Base-by-base conservation (phyloP, 2,329 filamentous ascomycete species). In the Fusarium goolgardi region DNA sequence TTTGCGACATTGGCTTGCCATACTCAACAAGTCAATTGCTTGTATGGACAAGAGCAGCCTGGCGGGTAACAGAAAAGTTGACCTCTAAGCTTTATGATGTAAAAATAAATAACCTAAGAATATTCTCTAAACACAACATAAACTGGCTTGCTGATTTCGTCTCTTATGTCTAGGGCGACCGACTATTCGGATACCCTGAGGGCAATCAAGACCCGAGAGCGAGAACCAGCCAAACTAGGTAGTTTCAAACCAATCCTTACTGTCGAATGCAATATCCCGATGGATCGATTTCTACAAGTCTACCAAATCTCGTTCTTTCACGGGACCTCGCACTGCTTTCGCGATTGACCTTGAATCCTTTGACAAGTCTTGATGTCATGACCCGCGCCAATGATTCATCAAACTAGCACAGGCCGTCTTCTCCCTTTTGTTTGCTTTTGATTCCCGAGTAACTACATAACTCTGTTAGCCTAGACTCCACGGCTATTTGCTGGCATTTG, bases 351-450 rank as follows among this genome's bases (percentile, higher is more conserved):
- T 13, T 20, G 15, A 41, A 20, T 32, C 25, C n/a, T 37, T 20
- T 35, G 25, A 55, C 35, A 47, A 46, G 59, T 49, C 40, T n/a
- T 39, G 51, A 65, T 65, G 56, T 68, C 54, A 68, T 69, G 44
- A 34, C 50, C 35, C 49, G 34, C 54, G 54, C n/a, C 37, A 27
- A 71, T 71, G 67, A 70, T 60, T 69, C 67, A 69, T 69, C 8
- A 46, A 35, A 18, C n/a, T 59, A 27, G 44, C 44, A 55, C 23
- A 45, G 44, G 20, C 55, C 44, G 43, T 52, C 45, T 41, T 37
- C n/a, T 55, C n/a, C n/a, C 34, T n/a, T 65, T 53, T 58, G 23
- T 55, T 58, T 64, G 63, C 53, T 59, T 69, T 63, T 54, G 18
- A 7, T 47, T 5, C 45, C 16, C 7, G 25, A 13, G 9, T 29